These are phyloP conservation scores for Quillaja saponaria DNA, from an alignment of 306 rosid species.

Conservation along the genomic window DNA sequence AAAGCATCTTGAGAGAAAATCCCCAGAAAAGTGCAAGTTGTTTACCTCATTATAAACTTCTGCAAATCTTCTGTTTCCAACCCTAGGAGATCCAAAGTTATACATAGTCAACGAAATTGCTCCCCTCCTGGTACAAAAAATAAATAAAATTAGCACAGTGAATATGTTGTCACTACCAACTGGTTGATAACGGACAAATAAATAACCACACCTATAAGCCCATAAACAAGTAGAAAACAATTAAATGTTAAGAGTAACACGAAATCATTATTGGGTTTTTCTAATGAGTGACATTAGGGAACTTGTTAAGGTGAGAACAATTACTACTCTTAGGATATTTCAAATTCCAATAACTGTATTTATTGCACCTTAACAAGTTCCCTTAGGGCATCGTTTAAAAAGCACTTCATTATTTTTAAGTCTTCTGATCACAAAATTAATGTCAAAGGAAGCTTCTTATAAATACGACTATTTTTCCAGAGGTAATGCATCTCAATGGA, in stretches of 20 bases:
- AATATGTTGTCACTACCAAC: slow-evolving; percentile 4
- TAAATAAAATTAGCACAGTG: slow-evolving; percentile 8
- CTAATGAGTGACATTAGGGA: no score
- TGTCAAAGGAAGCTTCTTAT: background rate
- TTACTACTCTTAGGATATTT: no score
- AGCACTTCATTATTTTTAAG: no score
- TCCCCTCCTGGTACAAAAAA: slow-evolving; percentile 51
- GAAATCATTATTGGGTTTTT: no score
- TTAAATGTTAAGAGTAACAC: no score
- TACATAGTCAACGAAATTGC: slow-evolving; percentile 80
- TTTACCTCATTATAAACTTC: slow-evolving; percentile 83
- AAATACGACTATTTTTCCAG: background rate
- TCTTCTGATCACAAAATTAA: background rate
- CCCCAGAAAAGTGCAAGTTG: slow-evolving; percentile 11
- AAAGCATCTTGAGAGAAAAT: slow-evolving; percentile 16
- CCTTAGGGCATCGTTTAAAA: no score
- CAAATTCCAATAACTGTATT: no score
- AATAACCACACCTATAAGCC: no score
- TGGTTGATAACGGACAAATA: no score
- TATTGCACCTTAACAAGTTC: no score
- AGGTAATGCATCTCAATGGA: background rate
- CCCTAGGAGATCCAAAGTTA: slow-evolving; percentile 98
- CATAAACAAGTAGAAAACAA: no score
- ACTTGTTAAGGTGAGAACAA: no score
- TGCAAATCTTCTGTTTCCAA: slow-evolving; percentile 90